Conservation (phyloP, 495 filamentous ascomycete genomes). For the Daldinia childiae region DNA sequence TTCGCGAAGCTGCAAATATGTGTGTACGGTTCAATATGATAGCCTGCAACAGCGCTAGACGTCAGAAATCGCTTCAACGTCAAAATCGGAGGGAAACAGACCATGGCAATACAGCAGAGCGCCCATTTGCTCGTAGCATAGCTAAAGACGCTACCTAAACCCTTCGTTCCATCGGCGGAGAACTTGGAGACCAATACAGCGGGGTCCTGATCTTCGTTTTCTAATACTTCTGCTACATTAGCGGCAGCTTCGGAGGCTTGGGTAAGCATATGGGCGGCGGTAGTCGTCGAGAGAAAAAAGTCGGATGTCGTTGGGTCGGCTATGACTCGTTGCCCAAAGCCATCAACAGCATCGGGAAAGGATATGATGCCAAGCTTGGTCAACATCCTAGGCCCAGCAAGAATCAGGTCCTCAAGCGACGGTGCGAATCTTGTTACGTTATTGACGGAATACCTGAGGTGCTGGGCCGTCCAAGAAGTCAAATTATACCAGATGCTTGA, state of each 20-base stretch:
- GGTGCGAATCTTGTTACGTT: conserved; percentile 57
- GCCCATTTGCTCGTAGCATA: conserved; percentile 97
- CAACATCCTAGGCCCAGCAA: conserved; percentile 70
- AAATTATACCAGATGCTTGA: conserved; percentile 59
- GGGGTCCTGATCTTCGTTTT: conserved; percentile 50
- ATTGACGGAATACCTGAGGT: conserved; percentile 52
- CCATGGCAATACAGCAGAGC: conserved; percentile 79
- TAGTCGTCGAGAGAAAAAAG: conserved; percentile 47
- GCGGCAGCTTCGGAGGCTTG: conserved; percentile 49
- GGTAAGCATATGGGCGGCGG: conserved; percentile 49
- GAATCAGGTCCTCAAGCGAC: conserved; percentile 64
- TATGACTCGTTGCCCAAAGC: conserved; percentile 67
- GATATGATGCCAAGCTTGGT: conserved; percentile 68
- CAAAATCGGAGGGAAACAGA: conserved; percentile 14
- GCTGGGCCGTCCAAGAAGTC: conserved; percentile 56
- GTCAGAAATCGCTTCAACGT: conserved; percentile 45
- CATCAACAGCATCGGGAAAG: conserved; percentile 70
- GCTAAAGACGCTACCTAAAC: conserved; percentile 86
- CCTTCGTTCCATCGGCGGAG: conserved; percentile 60
- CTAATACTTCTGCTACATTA: conserved; percentile 39
- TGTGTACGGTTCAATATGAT: conserved; percentile 90
- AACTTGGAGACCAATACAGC: conserved; percentile 56
- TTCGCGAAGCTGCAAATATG: conserved; percentile 88
- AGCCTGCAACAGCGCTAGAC: conserved; percentile 51
- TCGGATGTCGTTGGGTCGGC: conserved; percentile 63